phyloP scores from a whole-genome alignment of 768 basidiomycete species.

The Ramaria rubella region DNA sequence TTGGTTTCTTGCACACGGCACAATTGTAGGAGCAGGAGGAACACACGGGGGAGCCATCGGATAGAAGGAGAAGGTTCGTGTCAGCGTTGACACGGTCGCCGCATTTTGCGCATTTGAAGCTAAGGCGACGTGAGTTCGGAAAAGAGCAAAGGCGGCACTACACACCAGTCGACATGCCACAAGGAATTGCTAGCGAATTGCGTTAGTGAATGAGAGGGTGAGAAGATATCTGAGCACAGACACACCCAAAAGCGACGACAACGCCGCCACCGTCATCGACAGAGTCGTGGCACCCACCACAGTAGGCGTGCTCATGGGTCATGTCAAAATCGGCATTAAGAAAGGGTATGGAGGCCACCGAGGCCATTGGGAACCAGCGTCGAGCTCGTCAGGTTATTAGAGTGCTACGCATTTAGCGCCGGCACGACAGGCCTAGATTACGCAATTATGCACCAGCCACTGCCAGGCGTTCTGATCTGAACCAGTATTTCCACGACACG shows the following conservation, averaged over 20 bases:
- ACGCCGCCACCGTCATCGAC: slow-evolving; percentile 79
- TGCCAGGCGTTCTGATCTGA: too few species aligned
- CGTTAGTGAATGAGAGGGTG: slow-evolving; percentile 12
- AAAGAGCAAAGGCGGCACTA: background rate
- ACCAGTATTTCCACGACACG: too few species aligned
- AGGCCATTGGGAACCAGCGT: slow-evolving; percentile 7
- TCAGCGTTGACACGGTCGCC: slow-evolving; percentile 88
- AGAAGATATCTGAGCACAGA: slow-evolving; percentile 15
- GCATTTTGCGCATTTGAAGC: slow-evolving; percentile 96
- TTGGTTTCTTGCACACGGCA: slow-evolving; percentile 89
- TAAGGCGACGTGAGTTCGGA: slow-evolving; percentile 13
- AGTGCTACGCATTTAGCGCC: slow-evolving; percentile 4
- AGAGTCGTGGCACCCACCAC: slow-evolving; percentile 77
- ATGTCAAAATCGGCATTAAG: background rate
- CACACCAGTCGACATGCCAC: slow-evolving; percentile 79
- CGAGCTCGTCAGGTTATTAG: background rate
- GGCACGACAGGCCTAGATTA: background rate
- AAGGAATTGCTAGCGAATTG: slow-evolving; percentile 65
- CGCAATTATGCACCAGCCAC: background rate
- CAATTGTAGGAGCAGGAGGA: slow-evolving; percentile 92
- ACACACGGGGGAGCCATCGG: slow-evolving; percentile 96
- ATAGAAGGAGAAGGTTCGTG: slow-evolving; percentile 92
- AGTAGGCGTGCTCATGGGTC: slow-evolving; percentile 48
- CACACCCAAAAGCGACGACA: slow-evolving; percentile 94
- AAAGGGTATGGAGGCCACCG: slow-evolving; percentile 7